Percentiles rank a stretch among this genome's conserved stretches.
phyloP scores from a whole-genome alignment of 2,329 filamentous ascomycete genomes.

The Karstenula rhodostoma region DNA sequence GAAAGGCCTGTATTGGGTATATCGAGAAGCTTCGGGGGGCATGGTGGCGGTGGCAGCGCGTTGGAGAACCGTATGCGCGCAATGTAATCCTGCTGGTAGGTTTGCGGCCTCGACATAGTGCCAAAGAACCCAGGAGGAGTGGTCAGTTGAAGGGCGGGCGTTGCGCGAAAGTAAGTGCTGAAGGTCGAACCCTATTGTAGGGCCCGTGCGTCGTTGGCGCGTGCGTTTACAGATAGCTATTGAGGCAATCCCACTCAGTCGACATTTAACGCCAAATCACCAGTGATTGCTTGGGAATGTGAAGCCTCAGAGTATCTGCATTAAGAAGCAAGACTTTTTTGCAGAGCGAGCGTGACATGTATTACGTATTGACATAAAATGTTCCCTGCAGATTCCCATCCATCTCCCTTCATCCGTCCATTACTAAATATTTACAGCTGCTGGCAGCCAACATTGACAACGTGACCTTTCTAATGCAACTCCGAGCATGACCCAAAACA shows the following conservation, averaged over 20 bases:
- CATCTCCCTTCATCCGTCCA: constrained; percentile 28
- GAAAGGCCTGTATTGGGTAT: constrained; percentile 93
- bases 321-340: not conserved
- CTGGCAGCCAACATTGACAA: constrained; percentile 26
- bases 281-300: too few relatives aligned
- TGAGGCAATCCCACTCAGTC: too few relatives aligned
- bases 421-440: constrained; percentile 31
- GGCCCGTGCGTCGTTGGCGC: too few relatives aligned
- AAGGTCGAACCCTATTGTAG: too few relatives aligned
- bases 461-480: constrained; percentile 33
- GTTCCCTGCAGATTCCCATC: constrained; percentile 28
- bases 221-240: too few relatives aligned
- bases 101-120: constrained; percentile 35
- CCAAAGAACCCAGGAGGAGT: constrained; percentile 11
- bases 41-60: constrained; percentile 90
- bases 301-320: too few relatives aligned
- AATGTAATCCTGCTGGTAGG: constrained; percentile 93
- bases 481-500: constrained; percentile 25
- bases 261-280: too few relatives aligned
- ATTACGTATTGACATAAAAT: constrained; percentile 38
- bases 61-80: constrained; percentile 95
- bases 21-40: constrained; percentile 94
- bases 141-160: constrained; percentile 9
- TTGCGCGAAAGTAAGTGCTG: constrained; percentile 16
- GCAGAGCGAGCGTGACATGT: constrained; percentile 36